Base-by-base conservation (phyloP, 106 monocot species). In the Acorus gramineus region DNA sequence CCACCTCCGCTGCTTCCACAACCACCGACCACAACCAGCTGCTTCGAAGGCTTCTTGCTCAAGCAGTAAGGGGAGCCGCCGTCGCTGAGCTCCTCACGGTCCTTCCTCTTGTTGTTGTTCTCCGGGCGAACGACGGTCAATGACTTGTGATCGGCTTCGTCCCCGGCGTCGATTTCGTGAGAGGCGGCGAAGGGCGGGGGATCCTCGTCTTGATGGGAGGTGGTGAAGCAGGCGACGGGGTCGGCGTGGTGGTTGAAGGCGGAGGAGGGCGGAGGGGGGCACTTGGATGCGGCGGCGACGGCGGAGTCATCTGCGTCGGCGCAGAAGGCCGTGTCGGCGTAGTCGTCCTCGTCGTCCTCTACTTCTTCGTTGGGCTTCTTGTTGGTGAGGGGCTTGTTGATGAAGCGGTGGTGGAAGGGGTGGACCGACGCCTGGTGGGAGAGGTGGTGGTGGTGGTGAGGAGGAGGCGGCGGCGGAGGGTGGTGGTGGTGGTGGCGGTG, bases 61-160 rank as follows among this genome's bases (percentile, higher is more conserved):
- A 77, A 76, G 66, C 62, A 69, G 62, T 79, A 82, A 5, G 92
- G 87, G 53, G 93, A 89, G 13, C 81, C 89, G 3, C 81, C 84
- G 14, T 89, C 89, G 61, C 83, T 86, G 48, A 86, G 84, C 59
- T 94, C 89, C 46, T 90, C 85, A 3, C 89, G 62, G 43, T 83
- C 81, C 73, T 69, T 84, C 55, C 86, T 73, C 69, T 82, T 28
- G 28, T 28, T 28, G 28, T 28, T 28, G 28, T 28, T 28, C 28
- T 28, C 28, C 28, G 28, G 28, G 28, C 28, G 28, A 28, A 28
- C 28, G 28, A 28, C 28, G 28, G 28, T 28, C 28, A 28, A 28
- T 1, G 28, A 28, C 28, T 28, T 28, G 28, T 28, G 28, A 28
- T 28, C 28, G 28, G 28, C 28, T 0, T 28, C 28, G 28, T 28